Evolutionary conservation across 2,329 filamentous ascomycete species (phyloP).

Genomic region (Amauroascus verrucosus): DNA sequence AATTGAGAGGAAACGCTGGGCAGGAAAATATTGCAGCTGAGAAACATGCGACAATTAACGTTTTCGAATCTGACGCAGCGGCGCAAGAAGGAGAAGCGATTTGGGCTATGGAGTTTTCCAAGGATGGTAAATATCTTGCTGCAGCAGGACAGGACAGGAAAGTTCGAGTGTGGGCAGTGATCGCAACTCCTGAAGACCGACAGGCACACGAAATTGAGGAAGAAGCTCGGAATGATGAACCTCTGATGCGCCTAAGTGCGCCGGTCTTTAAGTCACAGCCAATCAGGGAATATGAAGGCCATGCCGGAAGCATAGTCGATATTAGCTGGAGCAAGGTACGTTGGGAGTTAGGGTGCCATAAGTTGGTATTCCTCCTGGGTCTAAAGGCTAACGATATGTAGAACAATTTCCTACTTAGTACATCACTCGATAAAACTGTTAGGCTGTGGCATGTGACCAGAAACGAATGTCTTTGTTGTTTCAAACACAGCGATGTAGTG

Average conservation of each 20-base stretch:
- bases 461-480: conserved; percentile 78
- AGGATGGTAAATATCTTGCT: conserved; percentile 80
- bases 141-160: conserved; percentile 83
- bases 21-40: conserved; percentile 18
- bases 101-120: conserved; percentile 89
- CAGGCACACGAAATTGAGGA: conserved; percentile 62
- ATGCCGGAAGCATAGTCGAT: conserved; percentile 77
- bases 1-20: conserved; percentile 56
- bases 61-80: conserved; percentile 22
- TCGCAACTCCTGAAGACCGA: conserved; percentile 72
- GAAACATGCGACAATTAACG: conserved; percentile 26
- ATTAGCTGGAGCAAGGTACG: conserved; percentile 85
- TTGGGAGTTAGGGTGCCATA: not conserved
- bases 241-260: conserved; percentile 61
- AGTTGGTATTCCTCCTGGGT: no score
- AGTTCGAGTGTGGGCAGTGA: conserved; percentile 79
- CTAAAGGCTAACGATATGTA: conserved; percentile 22
- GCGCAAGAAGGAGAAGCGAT: conserved; percentile 52
- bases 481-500: conserved; percentile 90
- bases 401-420: conserved; percentile 92
- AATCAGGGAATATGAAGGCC: conserved; percentile 67
- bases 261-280: conserved; percentile 80
- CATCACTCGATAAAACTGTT: conserved; percentile 97
- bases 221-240: conserved; percentile 39
- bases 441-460: conserved; percentile 84